Evolutionary conservation across 2,329 filamentous ascomycete species (phyloP), one percentile per base, ranked within the genome.

Genomic region (Dothideomycetes sp.): DNA sequence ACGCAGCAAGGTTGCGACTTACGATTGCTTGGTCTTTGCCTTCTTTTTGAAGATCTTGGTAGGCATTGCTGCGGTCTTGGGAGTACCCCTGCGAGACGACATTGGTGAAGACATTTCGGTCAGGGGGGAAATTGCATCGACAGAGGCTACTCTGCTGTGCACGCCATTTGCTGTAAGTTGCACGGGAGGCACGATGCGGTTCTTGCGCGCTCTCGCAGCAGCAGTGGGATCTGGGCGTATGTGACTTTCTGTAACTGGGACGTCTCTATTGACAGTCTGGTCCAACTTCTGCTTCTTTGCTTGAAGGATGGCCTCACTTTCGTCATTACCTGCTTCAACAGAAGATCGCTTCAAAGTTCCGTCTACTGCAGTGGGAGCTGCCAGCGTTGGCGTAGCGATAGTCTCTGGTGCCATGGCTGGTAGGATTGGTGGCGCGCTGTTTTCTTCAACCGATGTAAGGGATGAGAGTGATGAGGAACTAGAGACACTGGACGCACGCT

Each of bases 11-110:
- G 43, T 32, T 17, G 23, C 36, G 16, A 61, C 59, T 57, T 53
- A 62, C 59, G 59, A 62, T 43, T 54, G 55, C 50, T 62, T 62
- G 12, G 58, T 61, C 50, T 60, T 60, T 32, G 59, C 59, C 39
- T 52, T 51, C 51, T 61, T 59, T 23, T 44, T 45, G 29, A 35
- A 35, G 11, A 34, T 41, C 52, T 54, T 40, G 48, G 49, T 30
- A 47, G 47, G 18, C 45, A 46, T 49, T 45, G 50, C 43, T 34
- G 46, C 24, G 24, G 50, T 43, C 23, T 45, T 42, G 12, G 58
- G 58, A 17, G 57, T 57, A 41, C 51, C 51, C 30, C 52, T 45
- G 15, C 54, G 49, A 23, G 56, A 58, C 22, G 47, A 51, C 15
- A 47, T 47, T 22, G 53, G 50, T 29, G 44, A 37, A 23, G 57